These are phyloP conservation scores for Elsinoe ampelina DNA, from an alignment of 2,329 filamentous ascomycete genomes.

Conservation along the genomic window DNA sequence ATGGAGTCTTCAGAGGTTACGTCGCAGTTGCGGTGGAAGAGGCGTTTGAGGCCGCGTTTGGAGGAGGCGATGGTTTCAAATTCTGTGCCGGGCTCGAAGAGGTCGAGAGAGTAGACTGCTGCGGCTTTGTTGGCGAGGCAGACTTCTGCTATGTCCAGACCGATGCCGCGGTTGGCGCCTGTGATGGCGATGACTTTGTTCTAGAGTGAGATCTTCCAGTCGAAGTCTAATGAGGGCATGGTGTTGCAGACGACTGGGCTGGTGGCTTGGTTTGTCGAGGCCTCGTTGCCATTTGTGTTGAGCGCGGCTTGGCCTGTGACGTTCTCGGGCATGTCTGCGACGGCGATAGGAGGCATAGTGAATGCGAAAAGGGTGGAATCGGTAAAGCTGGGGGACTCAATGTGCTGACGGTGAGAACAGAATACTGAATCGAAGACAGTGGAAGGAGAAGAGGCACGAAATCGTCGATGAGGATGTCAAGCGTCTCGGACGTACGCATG, in stretches of 20 bases:
- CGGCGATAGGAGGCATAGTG: neutral
- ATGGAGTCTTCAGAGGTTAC: slow-evolving; percentile 23
- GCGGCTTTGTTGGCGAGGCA: slow-evolving; percentile 24
- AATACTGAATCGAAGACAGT: too few species aligned
- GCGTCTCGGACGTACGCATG: too few species aligned
- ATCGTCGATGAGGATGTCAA: too few species aligned
- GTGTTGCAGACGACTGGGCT: slow-evolving; percentile 21
- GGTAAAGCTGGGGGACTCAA: neutral
- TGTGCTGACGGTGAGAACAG: neutral
- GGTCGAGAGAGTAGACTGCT: slow-evolving; percentile 24
- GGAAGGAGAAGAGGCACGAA: too few species aligned
- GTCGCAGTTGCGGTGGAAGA: slow-evolving; percentile 14
- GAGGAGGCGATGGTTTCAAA: slow-evolving; percentile 19
- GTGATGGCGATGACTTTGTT: slow-evolving; percentile 35
- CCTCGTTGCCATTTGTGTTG: slow-evolving; percentile 15
- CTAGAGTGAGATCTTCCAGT: slow-evolving; percentile 38
- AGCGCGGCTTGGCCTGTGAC: neutral
- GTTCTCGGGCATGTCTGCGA: neutral
- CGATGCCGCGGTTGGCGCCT: slow-evolving; percentile 26
- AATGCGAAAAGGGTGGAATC: neutral
- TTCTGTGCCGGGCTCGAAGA: slow-evolving; percentile 35
- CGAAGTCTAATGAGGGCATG: slow-evolving; percentile 35
- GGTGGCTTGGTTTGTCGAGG: neutral
- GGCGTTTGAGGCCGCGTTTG: slow-evolving; percentile 20
- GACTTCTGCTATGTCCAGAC: slow-evolving; percentile 26